Evolutionary conservation across 805 yeast genomes (phyloP), one percentile per base, ranked within the genome.

Genomic region (Candida bentonensis): DNA sequence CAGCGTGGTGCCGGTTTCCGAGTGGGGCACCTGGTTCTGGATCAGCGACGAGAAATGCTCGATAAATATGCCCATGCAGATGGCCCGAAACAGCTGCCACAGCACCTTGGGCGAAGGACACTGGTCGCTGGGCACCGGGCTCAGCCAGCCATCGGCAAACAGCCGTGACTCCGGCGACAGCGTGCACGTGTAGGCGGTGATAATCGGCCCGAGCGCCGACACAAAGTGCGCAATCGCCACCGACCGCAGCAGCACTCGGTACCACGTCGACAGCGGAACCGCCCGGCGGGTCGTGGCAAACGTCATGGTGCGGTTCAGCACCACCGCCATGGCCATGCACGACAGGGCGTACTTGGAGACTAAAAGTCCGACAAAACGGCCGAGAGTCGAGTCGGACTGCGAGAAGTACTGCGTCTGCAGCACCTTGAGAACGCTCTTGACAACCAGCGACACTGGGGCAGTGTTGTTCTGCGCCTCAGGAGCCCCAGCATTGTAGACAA

Each of bases 1-100:
- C 27, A 82, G 61, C 0, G 92, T 78, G 49, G 82, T 64, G 0
- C 85, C 85, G 15, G 79, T 72, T 45, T 80, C 88, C 20, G 74
- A 70, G 45, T 70, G 67, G 4, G 85, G 82, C 22, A 63, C 59
- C 39, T 65, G 65, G 7, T 82, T 83, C 45, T 70, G 68, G 5
- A 76, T 67, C 22, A 73, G 74, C 2, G 81, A 67, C 7, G 76
- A 65, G 52, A 81, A 77, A 0, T 85, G 76, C 59, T 83, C 89
- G 15, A 76, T 58, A 43, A 78, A 76, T 54, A 78, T 78, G 52
- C 77, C 75, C 21, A 72, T 56, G 56, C 88, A 79, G 46, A 78
- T 63, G 1, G 75, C 61, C 23, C 76, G 54, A 53, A 75, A 82
- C 4, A 70, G 65, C 13, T 75, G 76, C 76, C 83, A 78, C 53